Percentiles rank a stretch among this genome's conserved stretches.
Evolutionary conservation across 176 grass and related monocot species (phyloP).

Genomic region (Microstegium vimineum): DNA sequence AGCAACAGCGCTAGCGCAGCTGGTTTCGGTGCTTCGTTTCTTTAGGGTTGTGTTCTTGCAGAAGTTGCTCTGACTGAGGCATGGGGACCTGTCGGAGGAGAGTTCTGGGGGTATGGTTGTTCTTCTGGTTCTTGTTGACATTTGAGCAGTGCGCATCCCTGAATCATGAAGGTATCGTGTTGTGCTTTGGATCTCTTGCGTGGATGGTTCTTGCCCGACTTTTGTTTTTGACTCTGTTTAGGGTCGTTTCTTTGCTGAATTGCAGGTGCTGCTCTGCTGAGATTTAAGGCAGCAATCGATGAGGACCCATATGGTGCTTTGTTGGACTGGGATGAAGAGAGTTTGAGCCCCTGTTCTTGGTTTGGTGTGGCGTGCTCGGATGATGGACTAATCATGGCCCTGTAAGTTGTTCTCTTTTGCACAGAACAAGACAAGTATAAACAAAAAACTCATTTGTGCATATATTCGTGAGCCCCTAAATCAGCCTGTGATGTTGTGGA

Average conservation of each 20-base stretch:
- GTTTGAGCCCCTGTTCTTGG: conserved; percentile 46
- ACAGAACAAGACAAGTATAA: not conserved
- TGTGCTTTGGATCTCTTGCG: not conserved
- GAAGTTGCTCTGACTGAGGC: not conserved
- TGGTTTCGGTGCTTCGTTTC: conserved; percentile 13
- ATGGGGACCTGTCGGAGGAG: conserved; percentile 34
- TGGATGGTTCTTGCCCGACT: not conserved
- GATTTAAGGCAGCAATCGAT: conserved; percentile 39
- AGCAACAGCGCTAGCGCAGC: not conserved
- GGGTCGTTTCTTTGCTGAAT: conserved; percentile 11
- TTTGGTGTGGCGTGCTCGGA: conserved; percentile 51
- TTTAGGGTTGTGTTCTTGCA: conserved; percentile 10
- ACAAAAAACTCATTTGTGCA: not conserved
- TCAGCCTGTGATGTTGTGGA: not conserved
- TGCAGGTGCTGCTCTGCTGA: conserved; percentile 53
- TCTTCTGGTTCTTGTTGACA: conserved; percentile 43
- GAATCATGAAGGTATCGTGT: conserved; percentile 60
- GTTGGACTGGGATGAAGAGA: conserved; percentile 36
- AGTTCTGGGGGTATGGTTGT: not conserved
- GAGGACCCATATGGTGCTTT: conserved; percentile 38
- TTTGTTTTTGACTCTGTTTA: conserved; percentile 15
- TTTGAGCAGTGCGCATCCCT: conserved; percentile 42
- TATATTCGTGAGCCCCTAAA: not conserved
- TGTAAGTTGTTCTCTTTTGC: conserved; percentile 53
- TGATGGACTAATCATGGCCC: conserved; percentile 38